Percentiles rank a stretch among this genome's conserved stretches.
These are phyloP conservation scores for Pseudopyrenochaeta lycopersici DNA, from an alignment of 2,329 filamentous ascomycete species.

Conservation along the genomic window DNA sequence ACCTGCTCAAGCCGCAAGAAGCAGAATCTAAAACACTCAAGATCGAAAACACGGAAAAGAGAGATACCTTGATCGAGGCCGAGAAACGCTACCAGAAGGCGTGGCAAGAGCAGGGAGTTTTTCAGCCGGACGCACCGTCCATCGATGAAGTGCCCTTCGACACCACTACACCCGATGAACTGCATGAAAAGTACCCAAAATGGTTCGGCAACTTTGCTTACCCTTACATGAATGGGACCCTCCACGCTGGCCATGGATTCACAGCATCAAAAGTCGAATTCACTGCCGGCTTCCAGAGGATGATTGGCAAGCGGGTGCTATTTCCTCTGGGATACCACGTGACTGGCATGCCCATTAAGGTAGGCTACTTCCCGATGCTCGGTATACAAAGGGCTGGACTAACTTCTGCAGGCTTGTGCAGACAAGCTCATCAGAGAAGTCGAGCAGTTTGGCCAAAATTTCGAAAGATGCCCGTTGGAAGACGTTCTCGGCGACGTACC, in stretches of 20 bases:
- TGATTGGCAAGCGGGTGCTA: slow-evolving; percentile 87
- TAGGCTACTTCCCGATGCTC: neutral
- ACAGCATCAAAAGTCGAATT: slow-evolving; percentile 95
- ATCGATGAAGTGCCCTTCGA: slow-evolving; percentile 78
- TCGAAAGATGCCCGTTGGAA: slow-evolving; percentile 71
- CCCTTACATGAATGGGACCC: slow-evolving; percentile 55
- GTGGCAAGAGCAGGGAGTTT: slow-evolving; percentile 81
- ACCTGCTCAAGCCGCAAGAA: slow-evolving; percentile 64
- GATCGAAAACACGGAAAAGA: slow-evolving; percentile 82
- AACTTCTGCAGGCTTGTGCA: slow-evolving; percentile 70
- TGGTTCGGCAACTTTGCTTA: slow-evolving; percentile 86
- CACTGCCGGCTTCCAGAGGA: slow-evolving; percentile 82
- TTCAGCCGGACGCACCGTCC: slow-evolving; percentile 86
- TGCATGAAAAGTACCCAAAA: slow-evolving; percentile 85
- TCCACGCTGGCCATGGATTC: slow-evolving; percentile 93
- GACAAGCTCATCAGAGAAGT: slow-evolving; percentile 95
- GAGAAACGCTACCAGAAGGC: slow-evolving; percentile 93
- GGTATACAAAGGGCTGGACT: neutral
- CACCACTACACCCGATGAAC: slow-evolving; percentile 75
- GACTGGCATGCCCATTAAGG: slow-evolving; percentile 92
- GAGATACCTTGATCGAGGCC: slow-evolving; percentile 79
- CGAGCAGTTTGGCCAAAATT: slow-evolving; percentile 85
- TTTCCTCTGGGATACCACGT: slow-evolving; percentile 96
- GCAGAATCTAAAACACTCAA: slow-evolving; percentile 69
- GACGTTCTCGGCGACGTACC: slow-evolving; percentile 55